These are phyloP conservation scores for Nothophaeocryptopus gaeumannii DNA, from an alignment of 2,329 filamentous ascomycete species.

Conservation along the genomic window DNA sequence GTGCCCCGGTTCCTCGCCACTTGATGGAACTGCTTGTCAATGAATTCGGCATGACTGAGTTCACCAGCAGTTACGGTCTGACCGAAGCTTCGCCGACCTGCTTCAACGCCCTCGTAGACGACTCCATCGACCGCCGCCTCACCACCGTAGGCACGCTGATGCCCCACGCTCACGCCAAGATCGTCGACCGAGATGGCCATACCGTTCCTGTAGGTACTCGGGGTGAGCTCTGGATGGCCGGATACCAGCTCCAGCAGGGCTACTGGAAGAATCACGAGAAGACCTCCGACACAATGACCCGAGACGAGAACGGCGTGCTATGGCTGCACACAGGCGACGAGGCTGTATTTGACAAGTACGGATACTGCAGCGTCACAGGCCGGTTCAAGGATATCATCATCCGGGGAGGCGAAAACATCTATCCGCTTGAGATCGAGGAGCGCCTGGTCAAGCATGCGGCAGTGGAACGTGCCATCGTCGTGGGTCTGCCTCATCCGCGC, in stretches of 20 bases:
- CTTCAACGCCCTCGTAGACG: conserved; percentile 75
- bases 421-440: conserved; percentile 34
- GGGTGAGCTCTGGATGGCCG: conserved; percentile 74
- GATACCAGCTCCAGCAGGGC: conserved; percentile 68
- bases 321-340: conserved; percentile 67
- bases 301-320: conserved; percentile 42
- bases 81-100: conserved; percentile 77
- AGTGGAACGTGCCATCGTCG: conserved; percentile 30
- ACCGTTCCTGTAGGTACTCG: conserved; percentile 64
- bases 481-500: conserved; percentile 30
- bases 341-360: conserved; percentile 47
- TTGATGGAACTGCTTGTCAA: conserved; percentile 72
- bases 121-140: conserved; percentile 64
- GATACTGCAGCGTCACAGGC: conserved; percentile 39
- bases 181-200: conserved; percentile 65
- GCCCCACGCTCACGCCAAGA: conserved; percentile 71
- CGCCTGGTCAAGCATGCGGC: conserved; percentile 27
- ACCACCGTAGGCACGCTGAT: conserved; percentile 73
- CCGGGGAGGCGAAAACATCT: conserved; percentile 66
- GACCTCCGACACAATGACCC: conserved; percentile 67
- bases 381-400: conserved; percentile 37
- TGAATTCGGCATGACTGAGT: conserved; percentile 72
- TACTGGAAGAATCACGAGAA: conserved; percentile 68
- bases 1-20: conserved; percentile 70
- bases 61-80: conserved; percentile 56